Base-by-base conservation (phyloP, 129 eudicot genomes). In the Oenanthe sinensis region DNA sequence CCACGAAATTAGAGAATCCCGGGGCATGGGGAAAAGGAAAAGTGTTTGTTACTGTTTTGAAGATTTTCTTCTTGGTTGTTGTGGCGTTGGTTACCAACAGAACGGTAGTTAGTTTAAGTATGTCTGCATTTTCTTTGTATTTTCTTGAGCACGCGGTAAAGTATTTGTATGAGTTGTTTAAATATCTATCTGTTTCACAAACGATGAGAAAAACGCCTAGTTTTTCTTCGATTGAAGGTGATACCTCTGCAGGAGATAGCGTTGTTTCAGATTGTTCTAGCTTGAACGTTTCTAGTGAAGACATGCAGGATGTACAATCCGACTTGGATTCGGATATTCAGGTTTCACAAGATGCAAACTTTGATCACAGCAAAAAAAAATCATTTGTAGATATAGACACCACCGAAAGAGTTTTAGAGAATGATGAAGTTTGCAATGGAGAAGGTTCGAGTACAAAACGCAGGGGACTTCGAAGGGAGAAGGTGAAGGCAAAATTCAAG, bases 101-200 rank as follows among this genome's bases (percentile, higher is more conserved):
- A n/a, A 82, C 86, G 46, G 85, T 84, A 0, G 69, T 90, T 42
- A 93, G 92, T 79, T 80, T 94, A 58, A 85, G 93, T 7, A 28
- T 94, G 5, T 85, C 93, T 0, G 92, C 97, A 36, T 89, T 86
- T 52, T 42, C 83, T 68, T 73, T 94, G 68, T 69, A 88, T 46
- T 76, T 87, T 5, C 28, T 88, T 5, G 98, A 94, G 68, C 82
- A 80, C 78, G 71, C 82, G 4, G 87, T 86, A 62, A 87, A 91
- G 26, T 67, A 70, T 37, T 52, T 84, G 75, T 67, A 19, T 33
- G 4, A 60, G 44, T 37, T 52, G 2, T 46, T 22, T 33, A 52
- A 11, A 63, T 81, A 81, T 6, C 6, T 84, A 80, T 78, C 68
- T 75, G 2, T 80, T 15, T 20, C 58, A 17, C 47, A 42, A 46